phyloP scores from a whole-genome alignment of 257 asterid species.

The Schizonepeta tenuifolia region DNA sequence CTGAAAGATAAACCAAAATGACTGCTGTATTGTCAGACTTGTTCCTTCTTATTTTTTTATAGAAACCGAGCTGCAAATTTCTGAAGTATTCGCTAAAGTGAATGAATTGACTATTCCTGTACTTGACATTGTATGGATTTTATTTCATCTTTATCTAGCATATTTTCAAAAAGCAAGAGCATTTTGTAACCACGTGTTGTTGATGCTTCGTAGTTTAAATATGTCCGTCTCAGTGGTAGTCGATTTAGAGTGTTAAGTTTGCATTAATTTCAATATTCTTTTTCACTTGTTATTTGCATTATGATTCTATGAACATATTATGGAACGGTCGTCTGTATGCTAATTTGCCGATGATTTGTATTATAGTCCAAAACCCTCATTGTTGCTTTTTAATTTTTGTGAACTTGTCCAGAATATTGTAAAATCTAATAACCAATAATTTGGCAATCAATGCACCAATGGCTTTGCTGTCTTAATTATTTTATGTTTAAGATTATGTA shows the following conservation, averaged over 20 bases:
- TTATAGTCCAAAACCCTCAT: background rate
- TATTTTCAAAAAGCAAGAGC: background rate
- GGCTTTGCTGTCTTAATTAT: conserved; percentile 2
- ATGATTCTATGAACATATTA: background rate
- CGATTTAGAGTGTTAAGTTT: background rate
- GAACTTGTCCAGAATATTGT: background rate
- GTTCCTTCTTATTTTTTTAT: background rate
- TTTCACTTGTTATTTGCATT: conserved; percentile 16
- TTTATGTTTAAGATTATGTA: background rate
- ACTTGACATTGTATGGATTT: background rate
- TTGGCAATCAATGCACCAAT: conserved; percentile 19
- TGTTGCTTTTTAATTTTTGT: background rate
- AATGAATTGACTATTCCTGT: conserved; percentile 1
- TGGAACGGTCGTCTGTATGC: background rate
- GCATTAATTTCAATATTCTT: background rate
- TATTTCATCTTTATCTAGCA: conserved; percentile 8
- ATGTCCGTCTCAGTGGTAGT: background rate
- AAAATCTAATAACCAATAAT: conserved; percentile 18
- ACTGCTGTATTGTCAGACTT: background rate
- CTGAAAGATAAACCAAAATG: background rate
- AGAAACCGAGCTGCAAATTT: background rate
- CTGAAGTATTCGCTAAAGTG: background rate
- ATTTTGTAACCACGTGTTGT: background rate
- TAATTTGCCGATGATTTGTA: background rate
- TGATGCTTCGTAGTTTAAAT: background rate